Evolutionary conservation across 306 rosid species (phyloP).

Genomic region (Gastrolobium villosum): DNA sequence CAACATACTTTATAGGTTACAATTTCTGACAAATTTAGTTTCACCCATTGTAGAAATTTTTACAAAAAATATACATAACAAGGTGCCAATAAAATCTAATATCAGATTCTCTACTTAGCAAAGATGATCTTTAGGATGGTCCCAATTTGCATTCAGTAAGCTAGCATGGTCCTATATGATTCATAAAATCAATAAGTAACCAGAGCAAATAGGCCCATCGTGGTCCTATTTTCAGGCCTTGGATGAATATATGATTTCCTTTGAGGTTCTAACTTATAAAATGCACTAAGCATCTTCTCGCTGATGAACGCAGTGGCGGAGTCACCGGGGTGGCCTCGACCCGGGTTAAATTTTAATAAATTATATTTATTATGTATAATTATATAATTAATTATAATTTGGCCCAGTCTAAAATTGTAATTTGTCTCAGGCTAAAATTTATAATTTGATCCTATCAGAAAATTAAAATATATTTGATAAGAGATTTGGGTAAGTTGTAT

Average conservation of each 20-base stretch:
- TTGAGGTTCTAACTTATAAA: background rate
- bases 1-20: slow-evolving; percentile 2
- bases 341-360: no score
- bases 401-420: no score
- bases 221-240: background rate
- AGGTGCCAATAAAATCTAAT: slow-evolving; percentile 7
- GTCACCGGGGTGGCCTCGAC: no score
- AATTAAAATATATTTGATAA: no score
- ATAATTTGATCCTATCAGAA: no score
- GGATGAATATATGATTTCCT: background rate
- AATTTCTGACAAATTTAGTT: slow-evolving; percentile 5
- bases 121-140: background rate
- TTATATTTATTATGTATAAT: no score
- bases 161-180: no score
- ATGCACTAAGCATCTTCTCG: background rate
- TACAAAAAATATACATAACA: background rate
- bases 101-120: slow-evolving; percentile 7
- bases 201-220: background rate
- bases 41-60: background rate
- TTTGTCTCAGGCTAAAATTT: no score
- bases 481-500: no score
- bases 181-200: background rate
- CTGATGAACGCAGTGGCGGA: background rate
- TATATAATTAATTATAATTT: no score
- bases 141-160: slow-evolving; percentile 29